Evolutionary conservation across 1,139 yeast species (phyloP).

Genomic region (Debaryomyces psychrophilus): DNA sequence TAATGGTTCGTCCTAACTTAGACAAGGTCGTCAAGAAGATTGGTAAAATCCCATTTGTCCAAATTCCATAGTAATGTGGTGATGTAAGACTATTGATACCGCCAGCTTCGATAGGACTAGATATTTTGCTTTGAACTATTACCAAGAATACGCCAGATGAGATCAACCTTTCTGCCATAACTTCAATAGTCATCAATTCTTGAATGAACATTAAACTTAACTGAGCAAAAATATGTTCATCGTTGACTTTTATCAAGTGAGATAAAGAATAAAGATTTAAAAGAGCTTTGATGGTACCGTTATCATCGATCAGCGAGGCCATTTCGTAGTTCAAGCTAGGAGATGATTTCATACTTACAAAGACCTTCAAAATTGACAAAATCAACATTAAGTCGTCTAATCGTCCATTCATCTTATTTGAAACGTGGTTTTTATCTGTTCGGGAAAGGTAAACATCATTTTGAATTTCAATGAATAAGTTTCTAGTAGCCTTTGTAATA

Average conservation of each 20-base stretch:
- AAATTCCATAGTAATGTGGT: constrained; percentile 67
- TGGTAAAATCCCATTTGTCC: constrained; percentile 83
- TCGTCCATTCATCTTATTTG: constrained; percentile 39
- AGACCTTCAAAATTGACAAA: constrained; percentile 62
- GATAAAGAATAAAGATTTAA: constrained; percentile 70
- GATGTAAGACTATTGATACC: constrained; percentile 52
- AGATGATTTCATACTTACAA: constrained; percentile 56
- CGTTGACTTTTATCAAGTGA: constrained; percentile 60
- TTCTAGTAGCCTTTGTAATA: constrained; percentile 61
- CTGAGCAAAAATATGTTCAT: constrained; percentile 74
- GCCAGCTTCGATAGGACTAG: constrained; percentile 68
- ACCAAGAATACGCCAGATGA: constrained; percentile 68
- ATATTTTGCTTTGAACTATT: constrained; percentile 73
- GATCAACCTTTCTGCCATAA: constrained; percentile 68
- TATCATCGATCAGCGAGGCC: constrained; percentile 55
- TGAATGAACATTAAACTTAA: constrained; percentile 68
- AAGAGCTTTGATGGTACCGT: constrained; percentile 65
- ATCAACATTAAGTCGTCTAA: constrained; percentile 69
- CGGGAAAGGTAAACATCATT: constrained; percentile 51
- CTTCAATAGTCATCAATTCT: constrained; percentile 65
- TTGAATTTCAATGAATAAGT: constrained; percentile 59
- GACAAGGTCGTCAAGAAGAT: constrained; percentile 62
- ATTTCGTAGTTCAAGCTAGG: constrained; percentile 52
- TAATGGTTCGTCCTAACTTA: constrained; percentile 62
- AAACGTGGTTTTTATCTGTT: constrained; percentile 34